These are phyloP conservation scores for Crucihimalaya himalaica DNA, from an alignment of 345 rosid species.

Conservation along the genomic window DNA sequence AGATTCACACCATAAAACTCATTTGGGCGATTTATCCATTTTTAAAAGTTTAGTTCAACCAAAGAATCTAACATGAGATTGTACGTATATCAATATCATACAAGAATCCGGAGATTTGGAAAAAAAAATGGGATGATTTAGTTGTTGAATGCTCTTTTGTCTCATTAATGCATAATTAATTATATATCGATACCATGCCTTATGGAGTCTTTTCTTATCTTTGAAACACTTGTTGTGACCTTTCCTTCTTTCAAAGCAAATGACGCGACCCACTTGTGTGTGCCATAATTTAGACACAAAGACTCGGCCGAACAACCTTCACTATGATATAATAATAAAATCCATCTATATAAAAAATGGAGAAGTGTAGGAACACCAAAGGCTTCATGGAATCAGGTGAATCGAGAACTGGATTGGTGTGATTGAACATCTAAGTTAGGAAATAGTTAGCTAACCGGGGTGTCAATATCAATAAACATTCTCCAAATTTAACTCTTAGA, in stretches of 20 bases:
- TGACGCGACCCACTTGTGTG: slow-evolving; percentile 15
- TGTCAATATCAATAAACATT: slow-evolving; percentile 16
- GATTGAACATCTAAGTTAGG: slow-evolving; percentile 28
- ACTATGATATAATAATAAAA: not conserved
- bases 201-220: not conserved
- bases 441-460: slow-evolving; percentile 26
- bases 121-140: not conserved
- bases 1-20: not conserved
- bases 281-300: not conserved
- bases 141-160: not conserved
- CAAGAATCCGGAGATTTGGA: not conserved
- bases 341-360: not conserved
- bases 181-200: not conserved
- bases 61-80: not conserved
- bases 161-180: not conserved
- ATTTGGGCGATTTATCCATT: not conserved
- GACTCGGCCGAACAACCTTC: not conserved
- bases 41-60: not conserved
- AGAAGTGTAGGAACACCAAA: not conserved
- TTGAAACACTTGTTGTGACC: not conserved
- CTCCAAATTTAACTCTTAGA: slow-evolving; percentile 10
- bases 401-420: slow-evolving; percentile 1
- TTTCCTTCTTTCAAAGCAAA: not conserved
- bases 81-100: not conserved
- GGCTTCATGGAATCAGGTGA: not conserved